Base-by-base conservation (phyloP, 306 rosid species). In the Cyclanthera cordifolia region DNA sequence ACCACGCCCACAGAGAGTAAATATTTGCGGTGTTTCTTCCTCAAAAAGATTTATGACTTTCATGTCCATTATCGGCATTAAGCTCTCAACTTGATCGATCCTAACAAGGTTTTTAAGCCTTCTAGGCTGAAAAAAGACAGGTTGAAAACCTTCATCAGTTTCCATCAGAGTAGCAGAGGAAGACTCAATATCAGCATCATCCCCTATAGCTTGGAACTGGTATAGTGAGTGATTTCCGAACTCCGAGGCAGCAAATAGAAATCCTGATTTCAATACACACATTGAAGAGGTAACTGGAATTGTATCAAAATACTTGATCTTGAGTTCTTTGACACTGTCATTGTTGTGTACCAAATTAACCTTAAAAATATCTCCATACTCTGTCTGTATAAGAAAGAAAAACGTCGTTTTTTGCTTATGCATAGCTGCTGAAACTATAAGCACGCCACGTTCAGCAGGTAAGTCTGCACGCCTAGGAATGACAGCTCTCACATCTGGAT, bases 11-110 rank as follows among this genome's bases (percentile, higher is more conserved):
- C 96, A 93, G n/a, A 90, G 99, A 1, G 96, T 82, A 76, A 83
- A 90, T 72, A 93, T 87, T 56, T 87, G 99, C 65, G 99, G 87
- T 71, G 99, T 90, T 75, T 93, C 99, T 88, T 93, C 99, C 79
- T 85, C 96, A 77, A 93, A 93, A 28, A 93, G 76, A 78, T 93
- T 90, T 68, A 76, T 53, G 58, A 93, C 90, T 81, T 85, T 93
- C 99, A 93, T 93, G 78, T 93, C 99, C 94, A 81, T 86, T 50
- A 90, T 80, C 2, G 96, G 91, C 94, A 88, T 90, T 77, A 93
- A 82, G 78, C 99, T 93, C 86, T 90, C 99, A 57, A 90, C 87
- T 71, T 90, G 95, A 76, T 93, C 99, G 71, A 93, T 87, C 81
- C 96, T 82, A 63, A 93, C 88, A 82, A 93, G 96, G 81, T 93